phyloP scores from a whole-genome alignment of 495 filamentous ascomycete genomes.

The Parmelia sp. region DNA sequence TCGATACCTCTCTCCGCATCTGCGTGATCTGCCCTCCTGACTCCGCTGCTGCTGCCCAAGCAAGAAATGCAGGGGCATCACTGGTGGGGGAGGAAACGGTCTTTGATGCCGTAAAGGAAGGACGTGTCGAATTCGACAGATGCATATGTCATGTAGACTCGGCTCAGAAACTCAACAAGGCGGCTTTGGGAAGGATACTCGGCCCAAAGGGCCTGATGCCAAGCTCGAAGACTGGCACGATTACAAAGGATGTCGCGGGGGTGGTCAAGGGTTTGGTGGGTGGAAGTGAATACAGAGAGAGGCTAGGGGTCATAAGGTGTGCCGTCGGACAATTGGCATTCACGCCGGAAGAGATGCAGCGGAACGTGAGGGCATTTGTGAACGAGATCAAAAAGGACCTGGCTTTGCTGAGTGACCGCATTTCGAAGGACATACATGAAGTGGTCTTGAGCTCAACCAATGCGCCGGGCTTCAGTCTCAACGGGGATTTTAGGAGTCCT shows the following conservation, averaged over 20 bases:
- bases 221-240: conserved; percentile 74
- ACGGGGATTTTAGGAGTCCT: conserved; percentile 61
- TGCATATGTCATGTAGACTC: conserved; percentile 80
- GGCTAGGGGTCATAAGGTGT: conserved; percentile 74
- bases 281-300: conserved; percentile 79
- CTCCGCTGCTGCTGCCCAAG: conserved; percentile 60
- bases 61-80: conserved; percentile 65
- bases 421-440: conserved; percentile 79
- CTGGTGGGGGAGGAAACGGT: conserved; percentile 79
- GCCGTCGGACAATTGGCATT: conserved; percentile 87
- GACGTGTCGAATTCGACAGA: conserved; percentile 76
- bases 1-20: conserved; percentile 77
- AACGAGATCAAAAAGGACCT: conserved; percentile 73
- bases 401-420: conserved; percentile 56
- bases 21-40: conserved; percentile 81
- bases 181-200: conserved; percentile 68
- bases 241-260: conserved; percentile 67
- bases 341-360: conserved; percentile 75
- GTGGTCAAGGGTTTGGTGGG: conserved; percentile 74
- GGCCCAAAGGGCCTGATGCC: conserved; percentile 92
- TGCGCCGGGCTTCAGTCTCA: conserved; percentile 79
- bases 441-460: conserved; percentile 89
- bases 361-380: conserved; percentile 77
- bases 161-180: conserved; percentile 65
- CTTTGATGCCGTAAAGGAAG: conserved; percentile 70